These are phyloP conservation scores for Nicotiana benthamiana DNA, from an alignment of 257 asterid genomes.

Conservation along the genomic window DNA sequence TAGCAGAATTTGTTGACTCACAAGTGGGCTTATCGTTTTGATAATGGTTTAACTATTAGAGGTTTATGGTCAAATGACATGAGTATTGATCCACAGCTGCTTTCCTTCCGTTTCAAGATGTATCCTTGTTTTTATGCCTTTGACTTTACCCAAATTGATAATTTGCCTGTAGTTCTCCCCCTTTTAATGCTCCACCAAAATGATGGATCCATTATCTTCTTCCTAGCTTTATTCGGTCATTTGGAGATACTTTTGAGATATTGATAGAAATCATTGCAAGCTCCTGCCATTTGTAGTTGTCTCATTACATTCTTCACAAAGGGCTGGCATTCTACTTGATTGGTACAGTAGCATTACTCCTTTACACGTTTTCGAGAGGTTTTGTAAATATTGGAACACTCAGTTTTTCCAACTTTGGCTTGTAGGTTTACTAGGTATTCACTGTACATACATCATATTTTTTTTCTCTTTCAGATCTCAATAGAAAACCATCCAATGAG, in stretches of 20 bases:
- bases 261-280: not conserved
- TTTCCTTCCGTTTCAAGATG: not conserved
- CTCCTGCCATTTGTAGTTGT: not conserved
- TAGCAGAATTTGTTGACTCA: constrained; percentile 1
- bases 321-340: not conserved
- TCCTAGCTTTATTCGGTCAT: not conserved
- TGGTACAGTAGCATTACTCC: not conserved
- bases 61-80: not conserved
- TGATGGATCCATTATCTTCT: not conserved
- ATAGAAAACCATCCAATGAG: constrained; percentile 9
- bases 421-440: not conserved
- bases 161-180: not conserved
- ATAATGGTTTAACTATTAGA: not conserved
- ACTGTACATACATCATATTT: not conserved
- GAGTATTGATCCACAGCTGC: not conserved
- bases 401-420: too few species aligned
- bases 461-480: constrained; percentile 2
- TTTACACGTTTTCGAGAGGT: not conserved
- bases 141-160: not conserved
- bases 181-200: not conserved
- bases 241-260: not conserved
- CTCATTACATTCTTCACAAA: not conserved
- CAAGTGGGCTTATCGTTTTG: not conserved
- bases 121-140: not conserved
- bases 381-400: too few species aligned